These are phyloP conservation scores for Pleurotus djamor DNA, from an alignment of 768 basidiomycete species.

Conservation along the genomic window DNA sequence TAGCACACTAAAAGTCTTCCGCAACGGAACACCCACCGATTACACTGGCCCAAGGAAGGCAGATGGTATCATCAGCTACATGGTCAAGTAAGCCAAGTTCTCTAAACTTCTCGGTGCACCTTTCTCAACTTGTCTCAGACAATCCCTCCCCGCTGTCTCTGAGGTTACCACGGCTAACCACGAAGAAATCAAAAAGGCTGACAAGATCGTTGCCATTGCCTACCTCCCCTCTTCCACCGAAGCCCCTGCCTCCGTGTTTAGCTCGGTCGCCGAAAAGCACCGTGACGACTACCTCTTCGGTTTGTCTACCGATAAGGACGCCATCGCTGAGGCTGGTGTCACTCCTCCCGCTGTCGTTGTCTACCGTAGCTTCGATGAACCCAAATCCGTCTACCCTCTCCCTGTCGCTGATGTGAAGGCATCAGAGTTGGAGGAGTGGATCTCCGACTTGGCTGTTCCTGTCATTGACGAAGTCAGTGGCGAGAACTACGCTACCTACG, in stretches of 20 bases:
- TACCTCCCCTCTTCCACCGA: conserved; percentile 78
- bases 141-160: conserved; percentile 92
- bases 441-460: conserved; percentile 83
- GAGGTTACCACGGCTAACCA: conserved; percentile 75
- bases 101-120: not conserved
- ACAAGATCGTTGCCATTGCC: conserved; percentile 89
- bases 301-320: conserved; percentile 68
- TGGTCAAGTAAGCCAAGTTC: conserved; percentile 75
- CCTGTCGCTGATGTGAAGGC: conserved; percentile 52
- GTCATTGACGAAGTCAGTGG: conserved; percentile 89
- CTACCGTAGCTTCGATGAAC: conserved; percentile 93
- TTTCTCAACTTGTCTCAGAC: conserved; percentile 37
- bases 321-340: conserved; percentile 68
- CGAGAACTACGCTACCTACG: conserved; percentile 91
- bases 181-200: conserved; percentile 82
- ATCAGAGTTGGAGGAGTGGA: conserved; percentile 72
- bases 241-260: conserved; percentile 71
- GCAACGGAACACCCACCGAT: conserved; percentile 74
- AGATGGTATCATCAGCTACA: conserved; percentile 95
- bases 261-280: conserved; percentile 76
- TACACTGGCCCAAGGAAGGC: conserved; percentile 91
- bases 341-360: conserved; percentile 84
- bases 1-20: conserved; percentile 91
- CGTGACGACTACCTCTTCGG: conserved; percentile 97
- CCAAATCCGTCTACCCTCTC: conserved; percentile 64